These are phyloP conservation scores for Rhizophagus prolifer DNA, from an alignment of 192 early-diverging fungal genomes.

Conservation along the genomic window DNA sequence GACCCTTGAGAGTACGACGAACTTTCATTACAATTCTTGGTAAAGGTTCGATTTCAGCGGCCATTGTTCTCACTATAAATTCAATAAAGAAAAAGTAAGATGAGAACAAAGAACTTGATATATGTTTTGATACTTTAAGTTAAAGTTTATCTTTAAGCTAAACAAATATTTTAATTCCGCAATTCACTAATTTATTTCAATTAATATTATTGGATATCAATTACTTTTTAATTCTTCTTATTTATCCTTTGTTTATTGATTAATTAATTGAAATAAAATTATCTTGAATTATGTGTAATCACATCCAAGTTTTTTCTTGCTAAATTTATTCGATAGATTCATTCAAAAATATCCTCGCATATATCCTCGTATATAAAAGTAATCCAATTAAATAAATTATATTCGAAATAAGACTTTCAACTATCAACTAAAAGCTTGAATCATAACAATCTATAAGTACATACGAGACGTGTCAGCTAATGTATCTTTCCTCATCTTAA, in stretches of 20 bases:
- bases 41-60: constrained; percentile 82
- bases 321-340: neutral
- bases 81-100: no score
- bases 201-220: no score
- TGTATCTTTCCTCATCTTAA: constrained; percentile 91
- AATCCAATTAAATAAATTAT: neutral
- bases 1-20: constrained; percentile 95
- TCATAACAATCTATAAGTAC: constrained; percentile 24
- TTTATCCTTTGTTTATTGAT: no score
- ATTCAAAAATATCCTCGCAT: neutral
- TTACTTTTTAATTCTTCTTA: no score
- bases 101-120: neutral
- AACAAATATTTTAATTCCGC: no score
- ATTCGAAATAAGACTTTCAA: neutral
- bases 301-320: neutral
- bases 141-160: neutral
- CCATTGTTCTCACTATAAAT: constrained; percentile 76
- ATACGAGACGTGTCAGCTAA: constrained; percentile 95
- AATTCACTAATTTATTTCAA: no score
- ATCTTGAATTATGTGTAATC: neutral
- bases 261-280: no score
- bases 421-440: neutral
- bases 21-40: constrained; percentile 94
- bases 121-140: neutral
- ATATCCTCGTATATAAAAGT: neutral